Conservation (phyloP, 441 rosid species). For the Aleurites moluccanus region DNA sequence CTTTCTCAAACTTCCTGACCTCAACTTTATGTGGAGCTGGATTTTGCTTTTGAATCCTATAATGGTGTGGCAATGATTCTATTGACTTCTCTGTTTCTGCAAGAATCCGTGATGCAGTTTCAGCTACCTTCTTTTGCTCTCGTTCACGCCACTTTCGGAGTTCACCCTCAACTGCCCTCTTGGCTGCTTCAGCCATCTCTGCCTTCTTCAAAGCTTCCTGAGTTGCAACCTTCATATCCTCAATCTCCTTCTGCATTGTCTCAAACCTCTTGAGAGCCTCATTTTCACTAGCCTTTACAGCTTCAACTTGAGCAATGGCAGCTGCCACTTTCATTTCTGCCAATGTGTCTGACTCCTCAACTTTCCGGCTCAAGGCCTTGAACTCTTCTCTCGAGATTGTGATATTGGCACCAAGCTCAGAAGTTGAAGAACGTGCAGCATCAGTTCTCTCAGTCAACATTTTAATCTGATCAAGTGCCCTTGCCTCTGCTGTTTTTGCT, state of each 20-base stretch:
- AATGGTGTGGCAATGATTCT: constrained; percentile 62
- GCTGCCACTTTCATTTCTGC: constrained; percentile 97
- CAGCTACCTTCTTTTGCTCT: constrained; percentile 88
- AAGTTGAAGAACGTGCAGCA: constrained; percentile 74
- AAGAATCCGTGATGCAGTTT: constrained; percentile 71
- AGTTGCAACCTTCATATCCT: constrained; percentile 68
- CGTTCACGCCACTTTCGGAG: constrained; percentile 86
- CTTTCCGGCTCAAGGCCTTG: constrained; percentile 72
- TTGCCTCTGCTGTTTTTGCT: constrained; percentile 66
- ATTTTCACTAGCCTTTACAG: constrained; percentile 87
- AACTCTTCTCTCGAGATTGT: constrained; percentile 84
- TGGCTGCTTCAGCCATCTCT: constrained; percentile 96
- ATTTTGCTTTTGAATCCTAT: constrained; percentile 53
- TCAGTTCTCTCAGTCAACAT: constrained; percentile 63
- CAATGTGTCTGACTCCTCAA: constrained; percentile 67
- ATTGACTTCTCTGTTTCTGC: constrained; percentile 61
- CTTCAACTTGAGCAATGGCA: constrained; percentile 93
- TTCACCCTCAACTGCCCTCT: constrained; percentile 90
- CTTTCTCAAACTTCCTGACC: constrained; percentile 57
- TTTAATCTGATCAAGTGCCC: constrained; percentile 71
- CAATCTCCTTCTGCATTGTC: constrained; percentile 69
- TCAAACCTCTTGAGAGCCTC: constrained; percentile 77
- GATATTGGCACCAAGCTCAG: constrained; percentile 73
- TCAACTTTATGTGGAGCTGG: constrained; percentile 40
- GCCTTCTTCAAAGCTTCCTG: constrained; percentile 76